Percentiles rank a stretch among this genome's conserved stretches.
These are phyloP conservation scores for Lantana camara DNA, from an alignment of 257 asterid genomes.

Conservation along the genomic window DNA sequence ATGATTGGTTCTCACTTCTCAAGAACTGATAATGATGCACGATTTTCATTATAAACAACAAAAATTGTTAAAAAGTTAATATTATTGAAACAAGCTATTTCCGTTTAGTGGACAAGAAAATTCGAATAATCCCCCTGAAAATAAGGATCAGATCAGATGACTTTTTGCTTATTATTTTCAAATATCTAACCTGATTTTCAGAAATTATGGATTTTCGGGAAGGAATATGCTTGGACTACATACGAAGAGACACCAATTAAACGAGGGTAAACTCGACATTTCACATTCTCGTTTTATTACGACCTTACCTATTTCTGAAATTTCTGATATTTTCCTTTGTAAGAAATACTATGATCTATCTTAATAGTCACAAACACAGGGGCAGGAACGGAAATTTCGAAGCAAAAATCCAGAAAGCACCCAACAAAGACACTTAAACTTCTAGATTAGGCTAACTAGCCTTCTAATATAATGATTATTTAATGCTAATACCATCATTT, in stretches of 20 bases:
- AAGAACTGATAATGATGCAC: too few species aligned
- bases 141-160: neutral
- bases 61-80: too few species aligned
- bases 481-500: too few species aligned
- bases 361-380: neutral
- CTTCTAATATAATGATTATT: neutral
- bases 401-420: constrained; percentile 9
- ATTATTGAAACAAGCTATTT: constrained; percentile 1
- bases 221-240: constrained; percentile 20
- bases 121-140: constrained; percentile 20
- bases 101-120: constrained; percentile 21
- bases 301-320: neutral
- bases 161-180: neutral
- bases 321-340: neutral
- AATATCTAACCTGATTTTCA: neutral
- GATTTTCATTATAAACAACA: too few species aligned
- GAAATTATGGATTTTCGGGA: neutral
- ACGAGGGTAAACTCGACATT: constrained; percentile 17
- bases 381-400: constrained; percentile 16
- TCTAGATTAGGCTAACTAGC: constrained; percentile 13
- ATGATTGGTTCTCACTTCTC: too few species aligned
- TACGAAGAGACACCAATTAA: neutral
- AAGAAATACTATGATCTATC: neutral
- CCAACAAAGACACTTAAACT: neutral
- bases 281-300: neutral